A percentile compares a stretch with the other conserved stretches of the same genome.
Conservation (phyloP, 148 eudicot genomes). For the Vaccinium darrowii region DNA sequence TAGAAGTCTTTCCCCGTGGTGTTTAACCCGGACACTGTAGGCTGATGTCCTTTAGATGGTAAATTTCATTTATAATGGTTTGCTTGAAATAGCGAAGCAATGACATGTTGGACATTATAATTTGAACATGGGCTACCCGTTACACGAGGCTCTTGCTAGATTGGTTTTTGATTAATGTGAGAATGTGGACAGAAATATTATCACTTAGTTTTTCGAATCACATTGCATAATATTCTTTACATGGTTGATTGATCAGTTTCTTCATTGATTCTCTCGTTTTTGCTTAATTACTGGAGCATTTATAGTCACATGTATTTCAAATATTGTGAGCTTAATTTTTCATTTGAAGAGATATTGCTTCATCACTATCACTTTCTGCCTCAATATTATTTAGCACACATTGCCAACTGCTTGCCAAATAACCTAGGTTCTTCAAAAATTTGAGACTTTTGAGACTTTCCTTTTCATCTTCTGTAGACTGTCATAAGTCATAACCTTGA, state of each 20-base stretch:
- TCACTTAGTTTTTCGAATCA: neutral
- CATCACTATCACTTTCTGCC: too few relatives aligned
- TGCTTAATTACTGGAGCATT: neutral
- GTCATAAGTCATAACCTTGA: neutral
- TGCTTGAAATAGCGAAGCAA: neutral
- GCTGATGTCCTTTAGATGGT: constrained; percentile 1
- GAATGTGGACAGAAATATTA: neutral
- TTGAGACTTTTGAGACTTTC: neutral
- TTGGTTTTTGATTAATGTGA: neutral
- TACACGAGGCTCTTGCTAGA: neutral
- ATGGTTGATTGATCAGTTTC: neutral
- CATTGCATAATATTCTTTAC: neutral
- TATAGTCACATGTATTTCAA: neutral
- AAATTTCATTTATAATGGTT: neutral
- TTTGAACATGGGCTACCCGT: neutral
- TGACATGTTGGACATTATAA: neutral
- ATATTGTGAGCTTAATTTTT: neutral
- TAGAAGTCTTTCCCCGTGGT: too few relatives aligned
- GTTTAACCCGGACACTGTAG: neutral
- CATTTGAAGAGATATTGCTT: neutral
- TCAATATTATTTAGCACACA: too few relatives aligned
- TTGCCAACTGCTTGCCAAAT: neutral
- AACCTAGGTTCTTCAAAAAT: neutral
- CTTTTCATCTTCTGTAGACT: neutral
- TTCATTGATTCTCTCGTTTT: neutral